Evolutionary conservation across 75 land plant genomes (phyloP), one percentile per base, ranked within the genome.

Genomic region (Pinus tabuliformis): DNA sequence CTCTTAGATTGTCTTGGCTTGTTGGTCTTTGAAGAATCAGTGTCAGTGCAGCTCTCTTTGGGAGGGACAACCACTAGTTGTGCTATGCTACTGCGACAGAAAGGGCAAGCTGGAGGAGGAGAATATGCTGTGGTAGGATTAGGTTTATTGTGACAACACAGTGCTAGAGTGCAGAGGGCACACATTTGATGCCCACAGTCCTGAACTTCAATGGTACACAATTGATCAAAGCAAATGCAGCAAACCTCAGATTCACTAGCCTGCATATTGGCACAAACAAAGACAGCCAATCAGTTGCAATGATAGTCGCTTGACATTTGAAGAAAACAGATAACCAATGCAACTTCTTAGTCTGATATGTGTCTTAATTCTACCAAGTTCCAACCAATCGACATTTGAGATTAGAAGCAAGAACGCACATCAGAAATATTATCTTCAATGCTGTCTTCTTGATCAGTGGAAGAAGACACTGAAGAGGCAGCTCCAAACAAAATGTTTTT

Each of bases 141-240:
- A 3, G 97, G 97, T 74, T 94, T 94, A 80, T 83, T 92, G 83
- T 90, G 90, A 79, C 98, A 95, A 79, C 98, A 95, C 22, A 95
- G 76, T 9, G 90, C 82, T 18, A 95, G 77, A 56, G 90, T 92
- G 88, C 98, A 95, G 15, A 83, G 87, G 24, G 95, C 98, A 80
- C 98, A 95, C 98, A 95, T 95, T 61, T 85, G 91, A 66, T 95
- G 98, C 57, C 95, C 98, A 79, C 95, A 95, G 59, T 86, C 86
- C 68, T 85, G 89, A 37, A 95, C 93, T 75, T 95, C 92, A 52
- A 95, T 87, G 28, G 91, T 89, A 81, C 95, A 95, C 15, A 73
- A 78, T 66, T 89, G 93, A 54, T 95, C 95, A 74, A 95, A 95
- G 78, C 98, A 95, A 56, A 95, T 95, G 86, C 90, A 90, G 79